Conservation (phyloP, 495 filamentous ascomycete species). For the Penicillium tannophilum region DNA sequence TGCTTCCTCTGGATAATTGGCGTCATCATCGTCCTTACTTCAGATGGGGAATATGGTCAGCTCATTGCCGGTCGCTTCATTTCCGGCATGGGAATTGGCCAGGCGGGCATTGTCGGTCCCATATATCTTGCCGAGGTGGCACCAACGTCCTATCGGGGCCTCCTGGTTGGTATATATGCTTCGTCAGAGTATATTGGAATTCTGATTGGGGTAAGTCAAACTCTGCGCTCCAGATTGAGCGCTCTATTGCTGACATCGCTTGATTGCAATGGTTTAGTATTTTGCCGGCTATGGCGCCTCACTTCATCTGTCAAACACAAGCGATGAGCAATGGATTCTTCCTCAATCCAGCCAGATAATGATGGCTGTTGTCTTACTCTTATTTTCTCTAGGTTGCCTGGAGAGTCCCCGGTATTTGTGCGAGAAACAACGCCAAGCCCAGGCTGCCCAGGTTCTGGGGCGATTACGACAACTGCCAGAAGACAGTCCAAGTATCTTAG, state of each 20-base stretch:
- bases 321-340: background rate
- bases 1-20: constrained; percentile 66
- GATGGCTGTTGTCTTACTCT: background rate
- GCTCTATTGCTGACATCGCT: background rate
- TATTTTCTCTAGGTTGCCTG: background rate
- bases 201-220: background rate
- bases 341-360: background rate
- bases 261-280: background rate
- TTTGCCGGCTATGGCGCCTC: constrained; percentile 5
- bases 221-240: background rate
- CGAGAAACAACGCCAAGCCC: background rate
- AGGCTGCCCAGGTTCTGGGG: background rate
- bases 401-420: background rate
- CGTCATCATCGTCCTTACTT: constrained; percentile 64
- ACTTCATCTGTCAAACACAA: background rate
- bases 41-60: constrained; percentile 58
- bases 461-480: background rate
- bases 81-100: constrained; percentile 64
- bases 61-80: constrained; percentile 67
- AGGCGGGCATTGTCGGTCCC: constrained; percentile 63
- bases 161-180: background rate
- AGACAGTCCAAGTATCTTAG: background rate
- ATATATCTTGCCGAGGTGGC: constrained; percentile 50
- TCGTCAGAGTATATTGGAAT: background rate
- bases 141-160: background rate